Evolutionary conservation across 148 eudicot species (phyloP), one percentile per base, ranked within the genome.

Genomic region (Rhododendron ferrugineum): DNA sequence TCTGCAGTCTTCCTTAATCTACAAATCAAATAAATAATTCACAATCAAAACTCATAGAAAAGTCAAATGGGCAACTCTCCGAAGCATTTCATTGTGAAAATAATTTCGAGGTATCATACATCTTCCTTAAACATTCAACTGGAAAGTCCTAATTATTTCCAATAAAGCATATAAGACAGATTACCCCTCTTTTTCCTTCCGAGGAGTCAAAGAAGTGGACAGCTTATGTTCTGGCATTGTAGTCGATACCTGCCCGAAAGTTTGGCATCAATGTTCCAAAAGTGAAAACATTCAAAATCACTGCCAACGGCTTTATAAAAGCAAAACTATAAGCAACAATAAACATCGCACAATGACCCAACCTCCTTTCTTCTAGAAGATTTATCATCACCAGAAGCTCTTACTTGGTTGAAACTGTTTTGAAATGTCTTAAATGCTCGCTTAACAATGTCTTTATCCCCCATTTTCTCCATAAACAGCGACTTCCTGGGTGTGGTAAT

Each of bases 371-470:
- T 72, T 70, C 84, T 73, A 86, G 87, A 82, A 52, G 89, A 81
- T 85, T 79, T 90, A 6, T 73, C 86, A 80, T 88, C 83, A 88
- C 74, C 84, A 58, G 91, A 64, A 83, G 89, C 86, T 86, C 91
- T 70, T 30, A 56, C 84, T 60, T 90, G 89, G 85, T 82, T 89
- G 80, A 82, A 46, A 46, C 78, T 90, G 88, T 86, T 92, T 83
- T 89, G 92, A 82, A 97, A 97, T 84, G 98, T 64, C 91, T 91
- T 95, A 87, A 97, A 97, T 37, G 96, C 99, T 54, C 98, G 91
- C 86, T 86, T 92, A 28, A 97, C 98, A 80, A 97, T 97, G 68
- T 97, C 99, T 89, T 97, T 97, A 87, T 97, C 98, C 76, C 96
- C 99, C 99, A 97, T 97, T 52, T 84, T 90, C 89, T 97, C 99